These are phyloP conservation scores for Pythium guiyangense DNA, from an alignment of 352 stramenopile genomes.

Conservation along the genomic window DNA sequence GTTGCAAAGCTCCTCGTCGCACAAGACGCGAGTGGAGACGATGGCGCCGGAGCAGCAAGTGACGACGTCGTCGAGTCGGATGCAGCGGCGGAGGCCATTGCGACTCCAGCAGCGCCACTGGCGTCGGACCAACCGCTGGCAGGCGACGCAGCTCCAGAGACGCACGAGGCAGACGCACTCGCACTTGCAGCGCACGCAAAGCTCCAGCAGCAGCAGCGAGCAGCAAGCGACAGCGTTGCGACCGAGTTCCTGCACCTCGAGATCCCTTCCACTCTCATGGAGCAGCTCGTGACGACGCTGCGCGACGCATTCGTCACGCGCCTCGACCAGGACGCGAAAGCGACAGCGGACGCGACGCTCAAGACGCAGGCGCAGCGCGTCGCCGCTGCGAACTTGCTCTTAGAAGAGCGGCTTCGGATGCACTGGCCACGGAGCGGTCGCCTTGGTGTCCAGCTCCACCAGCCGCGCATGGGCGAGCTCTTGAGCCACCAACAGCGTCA, in stretches of 20 bases:
- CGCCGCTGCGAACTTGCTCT: slow-evolving; percentile 28
- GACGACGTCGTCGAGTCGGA: too few species aligned
- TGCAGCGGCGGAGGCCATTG: background rate
- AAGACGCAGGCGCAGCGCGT: slow-evolving; percentile 32
- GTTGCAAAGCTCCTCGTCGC: background rate
- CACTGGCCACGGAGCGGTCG: slow-evolving; percentile 86
- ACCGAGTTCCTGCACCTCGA: slow-evolving; percentile 31
- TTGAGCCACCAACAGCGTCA: slow-evolving; percentile 69
- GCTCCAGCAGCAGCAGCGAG: slow-evolving; percentile 3
- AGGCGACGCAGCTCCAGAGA: background rate
- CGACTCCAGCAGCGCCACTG: background rate
- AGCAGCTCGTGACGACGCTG: slow-evolving; percentile 26
- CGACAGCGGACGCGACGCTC: slow-evolving; percentile 18
- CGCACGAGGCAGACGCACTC: background rate
- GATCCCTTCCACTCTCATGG: slow-evolving; percentile 17
- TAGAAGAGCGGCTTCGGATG: slow-evolving; percentile 84
- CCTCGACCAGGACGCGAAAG: slow-evolving; percentile 28
- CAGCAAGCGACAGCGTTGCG: slow-evolving; percentile 17
- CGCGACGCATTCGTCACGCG: slow-evolving; percentile 38
- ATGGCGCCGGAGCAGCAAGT: background rate
- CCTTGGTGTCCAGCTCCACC: slow-evolving; percentile 81
- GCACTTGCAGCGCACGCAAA: background rate
- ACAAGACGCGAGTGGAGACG: background rate
- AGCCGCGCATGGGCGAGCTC: slow-evolving; percentile 83
- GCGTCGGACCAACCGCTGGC: background rate